Conservation (phyloP, 805 yeast species). For the Tetrapisispora taiwanensis region DNA sequence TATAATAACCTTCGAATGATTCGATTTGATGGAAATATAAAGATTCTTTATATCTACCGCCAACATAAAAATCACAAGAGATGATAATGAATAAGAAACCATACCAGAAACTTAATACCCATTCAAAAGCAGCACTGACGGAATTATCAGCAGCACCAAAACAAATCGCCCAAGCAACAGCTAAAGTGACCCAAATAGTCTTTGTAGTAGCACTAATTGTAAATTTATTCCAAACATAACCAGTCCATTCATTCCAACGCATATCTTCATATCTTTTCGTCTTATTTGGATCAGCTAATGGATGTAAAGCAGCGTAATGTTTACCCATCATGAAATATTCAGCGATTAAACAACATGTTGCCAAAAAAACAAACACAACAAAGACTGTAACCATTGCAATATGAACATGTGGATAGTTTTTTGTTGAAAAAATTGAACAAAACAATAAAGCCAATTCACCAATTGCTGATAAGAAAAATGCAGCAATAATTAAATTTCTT, state of each 20-base stretch:
- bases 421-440: slow-evolving; percentile 65
- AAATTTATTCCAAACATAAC: slow-evolving; percentile 33
- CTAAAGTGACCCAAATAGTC: slow-evolving; percentile 52
- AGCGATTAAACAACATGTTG: slow-evolving; percentile 35
- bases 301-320: slow-evolving; percentile 34
- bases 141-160: slow-evolving; percentile 47
- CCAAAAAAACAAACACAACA: slow-evolving; percentile 52
- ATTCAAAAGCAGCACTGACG: slow-evolving; percentile 62
- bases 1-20: slow-evolving; percentile 21
- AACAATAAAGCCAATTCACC: slow-evolving; percentile 68
- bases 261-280: slow-evolving; percentile 11
- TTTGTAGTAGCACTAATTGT: slow-evolving; percentile 46
- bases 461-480: slow-evolving; percentile 37
- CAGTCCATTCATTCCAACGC: slow-evolving; percentile 27
- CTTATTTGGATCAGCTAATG: slow-evolving; percentile 16
- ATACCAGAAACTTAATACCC: slow-evolving; percentile 82
- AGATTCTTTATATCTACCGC: slow-evolving; percentile 33
- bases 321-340: slow-evolving; percentile 40
- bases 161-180: slow-evolving; percentile 56
- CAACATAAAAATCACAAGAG: slow-evolving; percentile 61
- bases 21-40: slow-evolving; percentile 23
- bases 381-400: slow-evolving; percentile 63
- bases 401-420: slow-evolving; percentile 45
- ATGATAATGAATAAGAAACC: slow-evolving; percentile 57
- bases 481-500: slow-evolving; percentile 32